Evolutionary conservation across 257 asterid species (phyloP).

Genomic region (Mentha longifolia): DNA sequence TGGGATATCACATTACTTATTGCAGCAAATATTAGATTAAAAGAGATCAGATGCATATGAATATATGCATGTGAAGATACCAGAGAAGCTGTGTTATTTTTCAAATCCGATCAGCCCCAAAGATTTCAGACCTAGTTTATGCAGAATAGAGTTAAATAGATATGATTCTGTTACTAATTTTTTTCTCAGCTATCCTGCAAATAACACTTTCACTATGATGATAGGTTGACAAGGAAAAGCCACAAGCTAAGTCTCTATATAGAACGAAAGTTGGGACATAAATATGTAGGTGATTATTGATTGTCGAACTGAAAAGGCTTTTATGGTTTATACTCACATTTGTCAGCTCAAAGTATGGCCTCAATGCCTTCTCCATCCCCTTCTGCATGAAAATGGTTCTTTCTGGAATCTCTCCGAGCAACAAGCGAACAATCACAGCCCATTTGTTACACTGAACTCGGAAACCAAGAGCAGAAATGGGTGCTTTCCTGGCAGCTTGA

Average conservation of each 20-base stretch:
- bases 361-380: constrained; percentile 75
- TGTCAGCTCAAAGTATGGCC: constrained; percentile 87
- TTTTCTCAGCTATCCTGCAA: constrained; percentile 9
- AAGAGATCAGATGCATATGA: not conserved
- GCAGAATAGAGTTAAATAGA: constrained; percentile 15
- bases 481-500: constrained; percentile 83
- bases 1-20: not conserved
- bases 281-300: constrained; percentile 1
- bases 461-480: constrained; percentile 77
- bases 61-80: not conserved
- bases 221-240: constrained; percentile 12
- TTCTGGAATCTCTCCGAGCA: constrained; percentile 92
- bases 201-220: not conserved
- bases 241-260: constrained; percentile 3
- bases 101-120: constrained; percentile 10
- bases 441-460: constrained; percentile 76
- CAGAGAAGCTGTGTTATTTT: not conserved
- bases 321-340: constrained; percentile 51
- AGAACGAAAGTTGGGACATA: constrained; percentile 5
- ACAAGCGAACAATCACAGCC: constrained; percentile 73
- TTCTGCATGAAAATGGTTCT: constrained; percentile 82
- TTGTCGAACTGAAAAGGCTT: not conserved
- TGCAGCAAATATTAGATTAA: not conserved
- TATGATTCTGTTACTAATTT: not conserved
- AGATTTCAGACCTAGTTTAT: constrained; percentile 1